Base-by-base conservation (phyloP, 352 stramenopile genomes). In the Phytophthora gonapodyides region DNA sequence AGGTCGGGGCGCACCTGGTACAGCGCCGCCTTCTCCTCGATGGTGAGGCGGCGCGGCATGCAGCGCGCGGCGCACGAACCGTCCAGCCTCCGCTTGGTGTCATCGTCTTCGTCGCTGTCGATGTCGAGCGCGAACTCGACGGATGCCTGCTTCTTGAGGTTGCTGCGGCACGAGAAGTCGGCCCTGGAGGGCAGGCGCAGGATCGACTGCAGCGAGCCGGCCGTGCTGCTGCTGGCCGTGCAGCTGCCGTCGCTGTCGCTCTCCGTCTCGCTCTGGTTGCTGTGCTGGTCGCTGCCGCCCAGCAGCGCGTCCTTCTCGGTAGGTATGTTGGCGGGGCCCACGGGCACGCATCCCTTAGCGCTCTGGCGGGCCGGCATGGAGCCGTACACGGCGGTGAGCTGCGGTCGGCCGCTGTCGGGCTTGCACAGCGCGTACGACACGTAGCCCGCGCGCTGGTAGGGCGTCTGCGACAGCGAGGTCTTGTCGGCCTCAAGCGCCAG, bases 191-290 rank as follows among this genome's bases (percentile, higher is more conserved):
- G 70, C 71, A 89, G 80, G 55, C 83, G 73, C 35, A 92, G 58
- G 57, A 92, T 92, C 21, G 83, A 90, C 61, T 88, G 80, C 33
- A 90, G 70, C 40, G 66, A 75, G 44, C 51, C 50, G 8, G 47
- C 61, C 5, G 48, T 55, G 53, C 57, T 73, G 54, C 61, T 76
- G 56, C 57, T 60, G 56, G 47, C 48, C 7, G 71, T 74, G 56
- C 67, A 85, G 53, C 78, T 87, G 2, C 75, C 74, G 61, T 92
- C 83, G 37, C 83, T 92, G 53, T 92, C 83, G 67, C 83, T 92
- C 38, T 92, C 83, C 3, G 83, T 92, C 66, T 92, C 83, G 61
- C 83, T 92, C 48, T 90, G 80, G 51, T 76, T 82, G 44, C 44
- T 79, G 47, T 60, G 47, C 12, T 63, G 46, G 45, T 71, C 42